A percentile compares a stretch with the other conserved stretches of the same genome.
These are phyloP conservation scores for Flaveria linearis DNA, from an alignment of 129 eudicot species.

Conservation along the genomic window DNA sequence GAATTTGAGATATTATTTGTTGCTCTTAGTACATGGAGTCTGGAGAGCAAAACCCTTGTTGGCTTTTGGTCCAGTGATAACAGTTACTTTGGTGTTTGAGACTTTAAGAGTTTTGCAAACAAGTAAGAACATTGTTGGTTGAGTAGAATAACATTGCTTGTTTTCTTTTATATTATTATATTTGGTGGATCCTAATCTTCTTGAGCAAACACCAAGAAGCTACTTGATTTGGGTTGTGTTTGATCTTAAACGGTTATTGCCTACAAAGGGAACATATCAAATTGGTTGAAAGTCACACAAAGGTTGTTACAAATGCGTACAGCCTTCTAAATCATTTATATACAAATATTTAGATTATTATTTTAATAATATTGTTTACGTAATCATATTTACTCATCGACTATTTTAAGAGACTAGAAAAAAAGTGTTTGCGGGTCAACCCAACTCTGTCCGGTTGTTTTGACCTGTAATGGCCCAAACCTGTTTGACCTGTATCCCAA, in stretches of 20 bases:
- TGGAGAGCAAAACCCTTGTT: constrained; percentile 12
- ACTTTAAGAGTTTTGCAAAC: not conserved
- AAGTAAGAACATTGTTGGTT: constrained; percentile 1
- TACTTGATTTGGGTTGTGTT: not conserved
- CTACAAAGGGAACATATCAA: not conserved
- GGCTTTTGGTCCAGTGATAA: not conserved
- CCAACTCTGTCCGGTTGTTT: no score
- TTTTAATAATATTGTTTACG: not conserved
- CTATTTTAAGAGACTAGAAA: no score
- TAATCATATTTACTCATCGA: not conserved
- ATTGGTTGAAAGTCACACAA: not conserved
- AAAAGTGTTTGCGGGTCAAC: no score
- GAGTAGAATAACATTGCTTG: not conserved
- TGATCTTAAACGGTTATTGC: not conserved
- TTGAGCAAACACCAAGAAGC: not conserved
- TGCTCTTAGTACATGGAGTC: not conserved
- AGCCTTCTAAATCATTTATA: not conserved
- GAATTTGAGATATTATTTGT: not conserved
- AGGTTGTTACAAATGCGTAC: not conserved
- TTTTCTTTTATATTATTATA: not conserved
- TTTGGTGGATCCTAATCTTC: not conserved
- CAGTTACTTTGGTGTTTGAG: no score
- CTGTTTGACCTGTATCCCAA: not conserved
- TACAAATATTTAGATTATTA: not conserved
- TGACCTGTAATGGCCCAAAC: not conserved